These are phyloP conservation scores for Rhizopogon vinicolor DNA, from an alignment of 768 basidiomycete species.

Conservation along the genomic window DNA sequence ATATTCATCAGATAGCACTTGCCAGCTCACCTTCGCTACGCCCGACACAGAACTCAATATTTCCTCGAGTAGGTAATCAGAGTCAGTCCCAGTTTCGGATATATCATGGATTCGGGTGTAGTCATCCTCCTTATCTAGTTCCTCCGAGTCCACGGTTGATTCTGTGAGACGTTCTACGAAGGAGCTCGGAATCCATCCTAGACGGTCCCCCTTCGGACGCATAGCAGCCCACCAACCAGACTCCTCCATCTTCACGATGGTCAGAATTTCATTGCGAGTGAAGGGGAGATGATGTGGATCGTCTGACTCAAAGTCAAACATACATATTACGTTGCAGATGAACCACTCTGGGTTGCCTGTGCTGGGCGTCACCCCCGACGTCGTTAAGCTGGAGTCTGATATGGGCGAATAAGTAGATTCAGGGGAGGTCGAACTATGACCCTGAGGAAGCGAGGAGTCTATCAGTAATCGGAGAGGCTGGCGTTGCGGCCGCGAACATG, in stretches of 20 bases:
- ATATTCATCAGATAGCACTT: background rate
- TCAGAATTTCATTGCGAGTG: constrained; percentile 60
- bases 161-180: constrained; percentile 51
- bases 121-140: background rate
- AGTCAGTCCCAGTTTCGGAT: constrained; percentile 2
- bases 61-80: background rate
- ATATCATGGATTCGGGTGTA: constrained; percentile 29
- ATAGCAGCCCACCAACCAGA: constrained; percentile 85
- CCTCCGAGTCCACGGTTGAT: background rate
- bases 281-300: constrained; percentile 63
- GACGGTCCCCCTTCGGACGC: constrained; percentile 40
- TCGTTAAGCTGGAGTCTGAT: constrained; percentile 1
- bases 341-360: constrained; percentile 27
- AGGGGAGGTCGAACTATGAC: constrained; percentile 31
- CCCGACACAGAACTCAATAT: background rate
- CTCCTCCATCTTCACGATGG: constrained; percentile 62
- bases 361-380: constrained; percentile 24
- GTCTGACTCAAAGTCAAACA: constrained; percentile 62
- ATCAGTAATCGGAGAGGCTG: constrained; percentile 25
- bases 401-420: constrained; percentile 16
- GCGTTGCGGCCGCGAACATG: constrained; percentile 7
- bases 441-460: constrained; percentile 29
- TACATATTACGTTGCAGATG: constrained; percentile 44
- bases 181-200: constrained; percentile 77
- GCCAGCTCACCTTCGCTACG: background rate